Conservation (phyloP, 305 asterid genomes). For the Plantago coronopus region DNA sequence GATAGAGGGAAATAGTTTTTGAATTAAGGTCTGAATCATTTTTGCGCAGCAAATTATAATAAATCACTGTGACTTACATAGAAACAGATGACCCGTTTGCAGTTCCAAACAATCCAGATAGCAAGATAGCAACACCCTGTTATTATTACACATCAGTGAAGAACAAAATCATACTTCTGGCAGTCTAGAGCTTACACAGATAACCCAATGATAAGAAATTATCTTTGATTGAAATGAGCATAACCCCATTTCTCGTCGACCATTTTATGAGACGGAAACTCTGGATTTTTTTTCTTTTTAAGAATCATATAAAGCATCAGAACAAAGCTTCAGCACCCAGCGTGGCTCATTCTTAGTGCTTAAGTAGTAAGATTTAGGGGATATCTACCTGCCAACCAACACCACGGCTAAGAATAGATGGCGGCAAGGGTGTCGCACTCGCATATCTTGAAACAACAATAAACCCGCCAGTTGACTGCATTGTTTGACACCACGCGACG, state of each 20-base stretch:
- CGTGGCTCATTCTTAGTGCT: no score
- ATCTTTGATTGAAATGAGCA: not conserved
- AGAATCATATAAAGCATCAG: no score
- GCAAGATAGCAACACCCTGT: slow-evolving; percentile 50
- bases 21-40: not conserved
- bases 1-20: slow-evolving; percentile 1
- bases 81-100: slow-evolving; percentile 49
- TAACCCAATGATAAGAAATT: not conserved
- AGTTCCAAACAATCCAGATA: slow-evolving; percentile 54
- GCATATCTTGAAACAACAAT: slow-evolving; percentile 38
- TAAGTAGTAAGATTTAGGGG: not conserved
- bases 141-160: slow-evolving; percentile 5
- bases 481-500: not conserved
- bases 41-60: not conserved
- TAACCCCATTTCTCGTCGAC: not conserved
- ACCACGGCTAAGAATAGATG: slow-evolving; percentile 57
- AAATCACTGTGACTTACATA: slow-evolving; percentile 33
- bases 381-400: slow-evolving; percentile 54
- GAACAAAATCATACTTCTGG: not conserved
- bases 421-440: slow-evolving; percentile 54
- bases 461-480: slow-evolving; percentile 53
- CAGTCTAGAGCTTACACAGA: not conserved
- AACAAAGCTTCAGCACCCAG: no score
- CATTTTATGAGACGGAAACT: not conserved
- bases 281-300: no score